Evolutionary conservation across 768 basidiomycete species (phyloP).

Genomic region (Trametopsis cervina): DNA sequence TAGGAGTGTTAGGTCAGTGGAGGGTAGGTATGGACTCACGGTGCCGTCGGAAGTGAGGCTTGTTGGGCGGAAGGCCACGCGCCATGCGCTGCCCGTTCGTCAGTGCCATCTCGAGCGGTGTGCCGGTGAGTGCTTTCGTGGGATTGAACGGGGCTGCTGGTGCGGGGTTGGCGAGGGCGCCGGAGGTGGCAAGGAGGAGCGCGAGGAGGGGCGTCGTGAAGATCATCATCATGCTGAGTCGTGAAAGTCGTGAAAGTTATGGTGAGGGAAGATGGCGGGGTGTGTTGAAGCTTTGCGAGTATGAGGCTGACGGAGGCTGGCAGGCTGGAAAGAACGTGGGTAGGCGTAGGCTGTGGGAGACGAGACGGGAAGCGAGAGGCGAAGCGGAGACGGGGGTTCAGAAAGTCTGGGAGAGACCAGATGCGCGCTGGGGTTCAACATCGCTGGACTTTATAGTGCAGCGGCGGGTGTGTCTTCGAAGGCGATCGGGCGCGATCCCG

Average conservation of each 20-base stretch:
- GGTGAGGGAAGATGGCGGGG: not conserved
- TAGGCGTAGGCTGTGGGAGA: not conserved
- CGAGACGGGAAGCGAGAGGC: not conserved
- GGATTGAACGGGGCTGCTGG: constrained; percentile 12
- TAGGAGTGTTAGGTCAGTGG: no score
- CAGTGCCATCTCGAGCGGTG: constrained; percentile 5
- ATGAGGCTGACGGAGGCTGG: constrained; percentile 3
- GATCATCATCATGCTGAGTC: not conserved
- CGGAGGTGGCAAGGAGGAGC: no score
- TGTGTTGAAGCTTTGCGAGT: not conserved
- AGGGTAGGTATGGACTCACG: no score
- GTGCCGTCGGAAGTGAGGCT: constrained; percentile 10
- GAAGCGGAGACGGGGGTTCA: no score
- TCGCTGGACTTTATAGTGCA: not conserved
- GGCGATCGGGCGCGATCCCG: not conserved
- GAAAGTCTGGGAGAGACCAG: not conserved
- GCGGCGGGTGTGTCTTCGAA: not conserved
- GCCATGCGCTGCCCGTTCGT: constrained; percentile 18
- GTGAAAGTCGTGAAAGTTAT: constrained; percentile 1
- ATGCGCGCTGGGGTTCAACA: not conserved
- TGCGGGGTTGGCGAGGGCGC: not conserved
- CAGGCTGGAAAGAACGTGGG: no score
- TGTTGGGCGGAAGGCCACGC: constrained; percentile 15
- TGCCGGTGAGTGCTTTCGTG: not conserved
- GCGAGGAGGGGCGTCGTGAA: not conserved